phyloP scores from a whole-genome alignment of 1,139 yeast species.

The Yamadazyma friedrichii region DNA sequence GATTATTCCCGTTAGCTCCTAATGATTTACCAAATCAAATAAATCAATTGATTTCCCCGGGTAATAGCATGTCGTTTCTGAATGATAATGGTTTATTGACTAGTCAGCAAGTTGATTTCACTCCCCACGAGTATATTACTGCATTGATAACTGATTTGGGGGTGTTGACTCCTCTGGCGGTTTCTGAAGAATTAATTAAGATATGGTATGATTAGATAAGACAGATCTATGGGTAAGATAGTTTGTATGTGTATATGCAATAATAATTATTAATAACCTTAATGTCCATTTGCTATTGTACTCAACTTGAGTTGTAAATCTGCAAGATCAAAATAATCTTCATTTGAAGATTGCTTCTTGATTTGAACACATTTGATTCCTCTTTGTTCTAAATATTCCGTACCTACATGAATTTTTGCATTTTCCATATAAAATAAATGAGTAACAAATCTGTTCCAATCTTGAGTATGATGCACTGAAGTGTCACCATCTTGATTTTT shows the following conservation, averaged over 20 bases:
- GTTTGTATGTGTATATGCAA: neutral
- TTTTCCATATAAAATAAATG: conserved; percentile 55
- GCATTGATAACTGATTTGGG: conserved; percentile 96
- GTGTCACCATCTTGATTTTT: conserved; percentile 7
- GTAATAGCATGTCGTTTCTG: conserved; percentile 13
- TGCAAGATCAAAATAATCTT: conserved; percentile 35
- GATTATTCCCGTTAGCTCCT: conserved; percentile 92
- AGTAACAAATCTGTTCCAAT: conserved; percentile 49
- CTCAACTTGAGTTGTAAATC: conserved; percentile 34
- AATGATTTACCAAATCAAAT: conserved; percentile 80
- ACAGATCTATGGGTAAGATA: neutral
- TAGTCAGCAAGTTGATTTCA: conserved; percentile 71
- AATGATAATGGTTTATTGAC: conserved; percentile 30
- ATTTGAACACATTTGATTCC: conserved; percentile 53
- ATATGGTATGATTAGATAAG: conserved; percentile 83
- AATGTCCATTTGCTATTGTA: neutral
- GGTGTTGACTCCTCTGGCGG: conserved; percentile 95
- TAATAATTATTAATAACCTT: neutral
- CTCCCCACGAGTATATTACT: conserved; percentile 93
- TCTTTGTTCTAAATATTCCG: conserved; percentile 27
- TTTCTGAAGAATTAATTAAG: conserved; percentile 93
- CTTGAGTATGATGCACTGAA: conserved; percentile 10
- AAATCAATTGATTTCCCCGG: conserved; percentile 27
- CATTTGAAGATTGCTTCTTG: conserved; percentile 19
- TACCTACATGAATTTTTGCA: conserved; percentile 49